Evolutionary conservation across 352 stramenopile species (phyloP).

Genomic region (Phytopythium oedochilum): DNA sequence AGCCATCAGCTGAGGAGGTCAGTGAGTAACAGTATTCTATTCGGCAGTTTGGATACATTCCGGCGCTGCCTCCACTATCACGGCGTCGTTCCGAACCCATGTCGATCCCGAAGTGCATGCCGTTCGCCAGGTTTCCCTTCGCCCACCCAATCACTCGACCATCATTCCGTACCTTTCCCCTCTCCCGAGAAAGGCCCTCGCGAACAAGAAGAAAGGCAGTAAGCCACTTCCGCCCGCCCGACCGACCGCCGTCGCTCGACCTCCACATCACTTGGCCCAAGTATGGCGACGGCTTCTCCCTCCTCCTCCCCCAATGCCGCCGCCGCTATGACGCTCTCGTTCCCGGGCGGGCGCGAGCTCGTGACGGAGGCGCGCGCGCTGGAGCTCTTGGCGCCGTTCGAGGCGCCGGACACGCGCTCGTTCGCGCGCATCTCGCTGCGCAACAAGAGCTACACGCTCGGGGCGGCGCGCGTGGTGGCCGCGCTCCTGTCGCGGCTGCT

Average conservation of each 20-base stretch:
- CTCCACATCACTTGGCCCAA: not conserved
- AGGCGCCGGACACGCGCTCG: slow-evolving; percentile 17
- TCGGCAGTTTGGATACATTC: not conserved
- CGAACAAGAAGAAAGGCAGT: not conserved
- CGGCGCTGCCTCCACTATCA: not conserved
- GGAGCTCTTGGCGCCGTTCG: slow-evolving; percentile 57
- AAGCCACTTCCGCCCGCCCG: not conserved
- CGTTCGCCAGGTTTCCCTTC: not conserved
- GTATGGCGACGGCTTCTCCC: not conserved
- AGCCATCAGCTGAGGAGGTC: not conserved
- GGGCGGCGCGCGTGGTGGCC: slow-evolving; percentile 68
- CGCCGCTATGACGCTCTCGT: slow-evolving; percentile 56
- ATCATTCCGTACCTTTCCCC: not conserved
- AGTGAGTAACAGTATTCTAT: not conserved
- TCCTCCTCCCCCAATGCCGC: not conserved
- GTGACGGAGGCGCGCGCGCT: slow-evolving; percentile 65
- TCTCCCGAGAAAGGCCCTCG: not conserved
- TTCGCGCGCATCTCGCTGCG: slow-evolving; percentile 84
- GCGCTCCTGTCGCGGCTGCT: slow-evolving; percentile 57
- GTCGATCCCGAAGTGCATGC: not conserved
- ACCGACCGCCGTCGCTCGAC: not conserved
- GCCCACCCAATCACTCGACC: not conserved
- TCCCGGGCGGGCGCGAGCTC: slow-evolving; percentile 76
- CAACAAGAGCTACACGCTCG: slow-evolving; percentile 88
- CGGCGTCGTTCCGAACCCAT: not conserved